Base-by-base conservation (phyloP, 352 stramenopile genomes). In the Stephanocyclus meneghinianus region DNA sequence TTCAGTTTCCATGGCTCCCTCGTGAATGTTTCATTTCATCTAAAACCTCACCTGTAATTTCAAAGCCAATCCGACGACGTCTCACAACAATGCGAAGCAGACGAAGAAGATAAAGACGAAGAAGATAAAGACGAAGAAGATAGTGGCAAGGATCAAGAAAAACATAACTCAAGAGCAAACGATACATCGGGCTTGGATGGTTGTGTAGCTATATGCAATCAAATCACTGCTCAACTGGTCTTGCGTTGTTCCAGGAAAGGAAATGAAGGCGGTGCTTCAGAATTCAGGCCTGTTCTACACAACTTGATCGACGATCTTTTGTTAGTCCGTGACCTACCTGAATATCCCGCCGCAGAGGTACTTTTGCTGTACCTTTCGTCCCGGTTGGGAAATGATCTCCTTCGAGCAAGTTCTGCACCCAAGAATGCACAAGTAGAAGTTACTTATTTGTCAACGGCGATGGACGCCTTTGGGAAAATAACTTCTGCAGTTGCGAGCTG, bases 251-350 rank as follows among this genome's bases (percentile, higher is more conserved):
- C 77, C 10, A 76, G 80, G 57, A 93, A 90, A 53, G 88, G 88
- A 16, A 86, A 91, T 74, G 88, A 93, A 62, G 88, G 88, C 18
- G 87, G 89, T 51, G 87, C 86, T n/a, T 91, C 84, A 1, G 89
- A 91, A 76, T 94, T 93, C 78, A 79, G 88, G 35, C 82, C 86
- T 10, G 84, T 94, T 59, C 71, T 94, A 9, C 65, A 70, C 10
- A 93, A 93, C 72, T 69, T 94, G 30, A 85, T 93, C 50, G 87
- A 93, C 67, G 90, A 94, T 81, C 72, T 93, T 13, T 73, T 94
- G 8, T 51, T 87, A n/a, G 72, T 92, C 2, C 65, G 89, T 18
- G 60, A 88, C 18, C 70, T 89, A 30, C 83, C 87, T 42, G 83
- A 92, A 71, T 92, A 88, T 78, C 87, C 88, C 10, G 80, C 87